phyloP scores from a whole-genome alignment of 2,329 filamentous ascomycete genomes.

The Fusarium longipes region DNA sequence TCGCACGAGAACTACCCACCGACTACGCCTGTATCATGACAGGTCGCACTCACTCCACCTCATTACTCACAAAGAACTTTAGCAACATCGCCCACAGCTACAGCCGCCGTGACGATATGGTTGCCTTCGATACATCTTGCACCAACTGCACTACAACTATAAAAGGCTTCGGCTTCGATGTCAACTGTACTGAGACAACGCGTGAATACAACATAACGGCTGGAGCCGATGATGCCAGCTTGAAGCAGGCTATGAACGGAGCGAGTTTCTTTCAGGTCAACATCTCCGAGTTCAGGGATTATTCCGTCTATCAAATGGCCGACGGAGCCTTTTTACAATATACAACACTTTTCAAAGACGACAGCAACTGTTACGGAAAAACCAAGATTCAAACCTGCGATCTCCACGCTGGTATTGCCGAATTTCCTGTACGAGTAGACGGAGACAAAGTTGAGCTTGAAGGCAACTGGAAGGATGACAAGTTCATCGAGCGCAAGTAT shows the following conservation, averaged over 20 bases:
- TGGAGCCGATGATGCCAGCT: neutral
- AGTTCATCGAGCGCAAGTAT: slow-evolving; percentile 37
- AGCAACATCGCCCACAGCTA: slow-evolving; percentile 37
- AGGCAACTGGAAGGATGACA: slow-evolving; percentile 33
- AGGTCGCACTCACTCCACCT: slow-evolving; percentile 25
- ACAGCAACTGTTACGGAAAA: slow-evolving; percentile 14
- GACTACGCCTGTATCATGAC: slow-evolving; percentile 36
- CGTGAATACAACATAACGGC: slow-evolving; percentile 21
- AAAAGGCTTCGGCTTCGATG: slow-evolving; percentile 30
- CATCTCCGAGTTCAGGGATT: slow-evolving; percentile 22
- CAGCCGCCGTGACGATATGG: slow-evolving; percentile 29
- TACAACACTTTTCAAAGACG: slow-evolving; percentile 34
- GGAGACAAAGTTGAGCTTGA: slow-evolving; percentile 12
- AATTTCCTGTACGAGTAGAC: slow-evolving; percentile 19
- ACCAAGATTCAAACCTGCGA: slow-evolving; percentile 36
- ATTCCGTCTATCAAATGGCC: neutral
- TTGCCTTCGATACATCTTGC: slow-evolving; percentile 22
- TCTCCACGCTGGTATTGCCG: slow-evolving; percentile 31
- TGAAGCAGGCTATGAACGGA: slow-evolving; percentile 20
- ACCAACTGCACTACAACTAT: slow-evolving; percentile 30
- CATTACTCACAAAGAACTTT: slow-evolving; percentile 36
- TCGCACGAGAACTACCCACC: slow-evolving; percentile 31
- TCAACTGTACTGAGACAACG: slow-evolving; percentile 31
- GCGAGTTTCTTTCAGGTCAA: slow-evolving; percentile 36
- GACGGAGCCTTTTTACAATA: slow-evolving; percentile 33